Conservation (phyloP, 2,329 filamentous ascomycete species). For the Cytospora leucostoma region DNA sequence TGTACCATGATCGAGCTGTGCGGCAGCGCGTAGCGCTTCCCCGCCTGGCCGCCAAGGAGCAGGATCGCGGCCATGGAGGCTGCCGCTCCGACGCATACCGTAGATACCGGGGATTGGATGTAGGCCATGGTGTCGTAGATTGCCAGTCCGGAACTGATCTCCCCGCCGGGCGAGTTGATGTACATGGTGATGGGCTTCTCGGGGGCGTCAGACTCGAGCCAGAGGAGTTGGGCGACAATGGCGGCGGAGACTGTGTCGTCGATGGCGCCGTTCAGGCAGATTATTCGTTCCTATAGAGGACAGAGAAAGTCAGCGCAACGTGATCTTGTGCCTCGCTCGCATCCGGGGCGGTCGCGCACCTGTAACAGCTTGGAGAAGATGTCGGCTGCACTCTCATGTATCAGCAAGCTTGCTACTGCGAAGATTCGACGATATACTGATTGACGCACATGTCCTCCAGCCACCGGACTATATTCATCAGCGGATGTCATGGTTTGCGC, state of each 20-base stretch:
- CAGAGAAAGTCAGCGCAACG: constrained; percentile 26
- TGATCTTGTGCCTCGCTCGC: constrained; percentile 35
- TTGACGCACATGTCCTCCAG: constrained; percentile 71
- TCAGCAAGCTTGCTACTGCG: constrained; percentile 30
- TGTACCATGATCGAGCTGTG: constrained; percentile 97
- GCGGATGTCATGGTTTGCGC: constrained; percentile 26
- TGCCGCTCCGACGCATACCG: constrained; percentile 91
- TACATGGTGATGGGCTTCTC: constrained; percentile 96
- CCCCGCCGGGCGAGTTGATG: constrained; percentile 95
- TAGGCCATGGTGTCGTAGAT: constrained; percentile 99
- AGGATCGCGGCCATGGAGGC: constrained; percentile 93
- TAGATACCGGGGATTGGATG: constrained; percentile 88
- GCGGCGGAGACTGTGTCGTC: constrained; percentile 90
- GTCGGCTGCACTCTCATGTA: constrained; percentile 58
- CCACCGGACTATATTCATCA: constrained; percentile 63
- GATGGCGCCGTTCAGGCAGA: constrained; percentile 89
- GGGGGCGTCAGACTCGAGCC: constrained; percentile 95
- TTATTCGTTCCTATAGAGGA: constrained; percentile 73
- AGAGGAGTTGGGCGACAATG: constrained; percentile 93
- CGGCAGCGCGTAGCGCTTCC: constrained; percentile 86
- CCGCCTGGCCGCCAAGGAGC: constrained; percentile 80
- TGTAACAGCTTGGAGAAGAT: constrained; percentile 81
- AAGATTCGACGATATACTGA: background rate
- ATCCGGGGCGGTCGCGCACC: constrained; percentile 44
- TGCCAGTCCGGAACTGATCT: constrained; percentile 81